Conservation (phyloP, 257 asterid species). For the Rauvolfia tetraphylla region DNA sequence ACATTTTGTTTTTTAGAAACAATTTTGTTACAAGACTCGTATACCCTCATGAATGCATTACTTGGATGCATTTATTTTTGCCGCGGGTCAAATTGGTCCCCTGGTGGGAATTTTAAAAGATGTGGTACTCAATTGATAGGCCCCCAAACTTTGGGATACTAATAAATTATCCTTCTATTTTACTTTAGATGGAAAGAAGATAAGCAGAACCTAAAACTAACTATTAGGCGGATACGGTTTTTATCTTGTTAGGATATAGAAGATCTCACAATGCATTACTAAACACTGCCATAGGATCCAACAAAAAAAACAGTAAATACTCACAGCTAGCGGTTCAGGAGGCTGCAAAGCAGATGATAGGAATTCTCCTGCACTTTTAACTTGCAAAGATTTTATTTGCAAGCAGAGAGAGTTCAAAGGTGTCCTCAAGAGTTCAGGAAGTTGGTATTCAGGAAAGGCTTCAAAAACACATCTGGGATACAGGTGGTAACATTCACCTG, state of each 20-base stretch:
- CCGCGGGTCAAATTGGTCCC: too few species aligned
- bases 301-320: conserved; percentile 26
- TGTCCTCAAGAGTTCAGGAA: conserved; percentile 95
- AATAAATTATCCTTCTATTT: background rate
- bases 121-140: too few species aligned
- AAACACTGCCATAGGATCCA: background rate
- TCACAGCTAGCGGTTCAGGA: conserved; percentile 85
- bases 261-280: background rate
- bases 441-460: conserved; percentile 94
- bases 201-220: background rate
- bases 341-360: conserved; percentile 96
- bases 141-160: too few species aligned
- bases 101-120: too few species aligned
- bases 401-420: conserved; percentile 95
- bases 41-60: too few species aligned
- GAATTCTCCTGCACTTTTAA: conserved; percentile 73
- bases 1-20: too few species aligned
- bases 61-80: too few species aligned
- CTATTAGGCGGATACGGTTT: background rate
- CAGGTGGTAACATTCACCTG: conserved; percentile 96
- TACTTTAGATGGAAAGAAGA: background rate
- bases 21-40: too few species aligned
- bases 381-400: conserved; percentile 96
- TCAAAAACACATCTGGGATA: conserved; percentile 91
- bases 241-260: background rate